These are phyloP conservation scores for Entoloma clypeatum DNA, from an alignment of 1,284 basidiomycete species.

Conservation along the genomic window DNA sequence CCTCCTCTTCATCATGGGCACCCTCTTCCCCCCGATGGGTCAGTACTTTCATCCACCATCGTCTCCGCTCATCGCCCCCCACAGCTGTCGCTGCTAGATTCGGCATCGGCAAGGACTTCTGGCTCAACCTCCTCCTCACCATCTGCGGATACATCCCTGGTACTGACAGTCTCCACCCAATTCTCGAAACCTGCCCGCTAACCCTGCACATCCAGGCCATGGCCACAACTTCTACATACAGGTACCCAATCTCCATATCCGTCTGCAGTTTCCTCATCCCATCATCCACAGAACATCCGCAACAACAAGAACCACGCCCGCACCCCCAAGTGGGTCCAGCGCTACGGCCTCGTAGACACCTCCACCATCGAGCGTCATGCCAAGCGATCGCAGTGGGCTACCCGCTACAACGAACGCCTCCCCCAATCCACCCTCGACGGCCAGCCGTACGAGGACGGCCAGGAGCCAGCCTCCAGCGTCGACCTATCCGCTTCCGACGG, in stretches of 20 bases:
- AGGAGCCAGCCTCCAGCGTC: conserved; percentile 48
- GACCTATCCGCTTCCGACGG: conserved; percentile 41
- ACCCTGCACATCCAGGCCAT: conserved; percentile 52
- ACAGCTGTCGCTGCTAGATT: conserved; percentile 92
- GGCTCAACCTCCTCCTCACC: conserved; percentile 87
- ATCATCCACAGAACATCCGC: conserved; percentile 73
- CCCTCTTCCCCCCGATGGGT: conserved; percentile 87
- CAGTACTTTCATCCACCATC: conserved; percentile 19
- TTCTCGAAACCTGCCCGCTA: conserved; percentile 14
- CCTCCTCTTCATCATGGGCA: conserved; percentile 79
- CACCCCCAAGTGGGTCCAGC: conserved; percentile 93
- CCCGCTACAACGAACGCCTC: conserved; percentile 82
- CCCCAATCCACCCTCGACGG: conserved; percentile 68
- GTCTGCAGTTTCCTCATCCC: neutral
- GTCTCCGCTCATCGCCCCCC: conserved; percentile 12
- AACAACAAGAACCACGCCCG: conserved; percentile 91
- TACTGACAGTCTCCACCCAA: conserved; percentile 32
- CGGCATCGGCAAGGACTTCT: conserved; percentile 90
- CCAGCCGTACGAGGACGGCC: conserved; percentile 76
- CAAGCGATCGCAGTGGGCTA: conserved; percentile 82
- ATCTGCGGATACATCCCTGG: conserved; percentile 90
- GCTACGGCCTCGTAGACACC: conserved; percentile 83
- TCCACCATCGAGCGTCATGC: conserved; percentile 72
- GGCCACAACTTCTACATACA: conserved; percentile 91
- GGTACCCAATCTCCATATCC: conserved; percentile 35